phyloP scores from a whole-genome alignment of 2,329 filamentous ascomycete genomes.

The Fusarium falciforme region DNA sequence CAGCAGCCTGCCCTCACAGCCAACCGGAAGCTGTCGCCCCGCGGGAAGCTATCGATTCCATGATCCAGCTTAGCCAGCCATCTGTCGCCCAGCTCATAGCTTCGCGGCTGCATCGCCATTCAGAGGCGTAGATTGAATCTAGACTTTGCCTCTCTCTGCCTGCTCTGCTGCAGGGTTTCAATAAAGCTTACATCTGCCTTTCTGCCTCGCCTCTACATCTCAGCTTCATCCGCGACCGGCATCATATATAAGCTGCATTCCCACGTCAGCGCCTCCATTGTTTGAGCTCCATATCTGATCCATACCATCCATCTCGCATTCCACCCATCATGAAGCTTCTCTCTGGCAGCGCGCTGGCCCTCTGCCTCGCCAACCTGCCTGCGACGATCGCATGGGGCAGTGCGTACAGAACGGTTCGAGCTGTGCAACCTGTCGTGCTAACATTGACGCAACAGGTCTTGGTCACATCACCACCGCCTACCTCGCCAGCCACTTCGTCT shows the following conservation, averaged over 20 bases:
- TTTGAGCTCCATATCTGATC: not conserved
- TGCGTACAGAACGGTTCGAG: conserved; percentile 41
- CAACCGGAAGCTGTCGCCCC: conserved; percentile 7
- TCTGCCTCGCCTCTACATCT: not conserved
- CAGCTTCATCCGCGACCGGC: not conserved
- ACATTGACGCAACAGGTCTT: conserved; percentile 56
- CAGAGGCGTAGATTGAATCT: conserved; percentile 16
- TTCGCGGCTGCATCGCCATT: conserved; percentile 10
- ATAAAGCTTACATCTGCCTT: conserved; percentile 18
- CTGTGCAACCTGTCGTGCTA: conserved; percentile 10
- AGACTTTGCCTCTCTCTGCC: conserved; percentile 19
- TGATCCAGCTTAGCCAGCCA: conserved; percentile 29
- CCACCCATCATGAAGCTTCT: conserved; percentile 47
- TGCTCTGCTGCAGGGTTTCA: not conserved
- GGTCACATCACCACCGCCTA: conserved; percentile 76
- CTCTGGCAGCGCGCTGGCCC: conserved; percentile 42
- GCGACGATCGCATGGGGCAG: conserved; percentile 56
- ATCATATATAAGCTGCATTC: not conserved
- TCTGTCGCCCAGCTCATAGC: conserved; percentile 7
- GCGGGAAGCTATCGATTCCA: conserved; percentile 29
- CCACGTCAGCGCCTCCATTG: not conserved
- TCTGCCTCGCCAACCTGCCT: conserved; percentile 49
- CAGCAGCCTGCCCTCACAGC: not conserved
- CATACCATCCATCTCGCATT: not conserved
- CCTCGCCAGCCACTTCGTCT: conserved; percentile 70